Percentiles rank a stretch among this genome's conserved stretches.
Conservation (phyloP, 805 yeast species). For the Metahyphopichia silvanorum region DNA sequence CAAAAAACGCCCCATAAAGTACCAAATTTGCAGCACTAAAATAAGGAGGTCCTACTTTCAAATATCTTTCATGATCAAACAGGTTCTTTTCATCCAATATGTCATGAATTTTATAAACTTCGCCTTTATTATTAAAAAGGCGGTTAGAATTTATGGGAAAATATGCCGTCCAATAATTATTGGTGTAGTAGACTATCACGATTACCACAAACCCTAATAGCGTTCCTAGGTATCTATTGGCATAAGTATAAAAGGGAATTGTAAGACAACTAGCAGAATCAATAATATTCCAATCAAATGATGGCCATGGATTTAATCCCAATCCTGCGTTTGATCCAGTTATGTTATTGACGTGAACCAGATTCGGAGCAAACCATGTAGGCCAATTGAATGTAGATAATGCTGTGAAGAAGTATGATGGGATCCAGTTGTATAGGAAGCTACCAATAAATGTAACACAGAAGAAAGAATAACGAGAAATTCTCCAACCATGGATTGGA, state of each 20-base stretch:
- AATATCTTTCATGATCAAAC: slow-evolving; percentile 47
- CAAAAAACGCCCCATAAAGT: slow-evolving; percentile 55
- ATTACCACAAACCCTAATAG: slow-evolving; percentile 31
- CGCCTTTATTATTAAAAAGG: slow-evolving; percentile 51
- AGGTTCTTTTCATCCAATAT: slow-evolving; percentile 41
- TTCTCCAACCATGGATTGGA: slow-evolving; percentile 35
- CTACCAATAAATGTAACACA: slow-evolving; percentile 28
- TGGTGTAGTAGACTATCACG: slow-evolving; percentile 39
- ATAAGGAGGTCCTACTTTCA: slow-evolving; percentile 62
- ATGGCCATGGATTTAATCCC: slow-evolving; percentile 41
- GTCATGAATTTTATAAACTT: slow-evolving; percentile 42
- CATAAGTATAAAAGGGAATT: slow-evolving; percentile 41
- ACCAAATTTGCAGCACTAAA: slow-evolving; percentile 62
- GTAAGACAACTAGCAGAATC: slow-evolving; percentile 38
- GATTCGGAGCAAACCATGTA: slow-evolving; percentile 39
- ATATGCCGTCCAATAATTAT: slow-evolving; percentile 48
- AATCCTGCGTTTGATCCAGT: slow-evolving; percentile 36
- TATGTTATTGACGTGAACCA: slow-evolving; percentile 37
- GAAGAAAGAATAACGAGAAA: slow-evolving; percentile 40
- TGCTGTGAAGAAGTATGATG: slow-evolving; percentile 36
- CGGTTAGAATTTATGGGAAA: slow-evolving; percentile 52
- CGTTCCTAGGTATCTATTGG: slow-evolving; percentile 36
- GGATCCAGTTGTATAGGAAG: slow-evolving; percentile 42
- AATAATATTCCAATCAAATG: slow-evolving; percentile 42
- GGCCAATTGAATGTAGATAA: slow-evolving; percentile 44